phyloP scores from a whole-genome alignment of 257 asterid species.

The Solanum sejunctum region DNA sequence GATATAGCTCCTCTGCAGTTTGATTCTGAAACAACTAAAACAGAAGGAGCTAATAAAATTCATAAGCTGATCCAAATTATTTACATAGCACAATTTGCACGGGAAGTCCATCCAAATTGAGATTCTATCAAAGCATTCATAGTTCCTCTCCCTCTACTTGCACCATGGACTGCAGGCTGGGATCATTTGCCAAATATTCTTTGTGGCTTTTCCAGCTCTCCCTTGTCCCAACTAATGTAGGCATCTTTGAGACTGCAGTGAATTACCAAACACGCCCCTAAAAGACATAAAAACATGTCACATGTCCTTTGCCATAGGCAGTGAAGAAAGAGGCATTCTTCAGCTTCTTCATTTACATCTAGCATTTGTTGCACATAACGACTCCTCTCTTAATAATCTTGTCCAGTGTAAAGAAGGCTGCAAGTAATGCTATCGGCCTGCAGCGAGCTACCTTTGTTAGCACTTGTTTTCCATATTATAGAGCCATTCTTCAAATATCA shows the following conservation, averaged over 20 bases:
- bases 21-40: neutral
- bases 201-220: neutral
- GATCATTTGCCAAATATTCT: neutral
- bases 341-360: neutral
- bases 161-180: neutral
- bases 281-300: neutral
- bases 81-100: neutral
- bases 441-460: neutral
- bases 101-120: neutral
- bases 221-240: neutral
- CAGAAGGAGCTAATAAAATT: neutral
- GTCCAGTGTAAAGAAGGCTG: neutral
- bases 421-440: neutral
- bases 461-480: neutral
- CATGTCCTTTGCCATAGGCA: neutral
- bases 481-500: neutral
- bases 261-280: neutral
- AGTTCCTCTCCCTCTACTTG: neutral
- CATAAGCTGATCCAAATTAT: neutral
- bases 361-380: neutral
- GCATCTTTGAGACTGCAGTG: neutral
- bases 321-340: neutral
- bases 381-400: neutral
- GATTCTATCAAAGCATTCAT: neutral
- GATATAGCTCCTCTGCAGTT: neutral